Base-by-base conservation (phyloP, 441 rosid species). In the Melastoma candidum region DNA sequence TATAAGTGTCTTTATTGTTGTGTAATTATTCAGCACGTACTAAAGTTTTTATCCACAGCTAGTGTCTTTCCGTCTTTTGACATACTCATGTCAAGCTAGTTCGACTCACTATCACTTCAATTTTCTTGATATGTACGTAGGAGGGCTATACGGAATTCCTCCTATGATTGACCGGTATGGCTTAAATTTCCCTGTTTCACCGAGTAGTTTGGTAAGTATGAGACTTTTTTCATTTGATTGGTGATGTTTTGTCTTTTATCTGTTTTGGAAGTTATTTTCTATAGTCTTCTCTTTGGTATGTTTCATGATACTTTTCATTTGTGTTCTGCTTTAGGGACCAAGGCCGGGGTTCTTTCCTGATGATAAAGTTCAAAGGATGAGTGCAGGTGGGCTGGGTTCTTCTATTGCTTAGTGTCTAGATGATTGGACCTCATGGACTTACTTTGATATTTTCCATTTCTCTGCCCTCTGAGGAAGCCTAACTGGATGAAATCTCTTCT, bases 161-260 rank as follows among this genome's bases (percentile, higher is more conserved):
- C 90, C 97, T 22, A 63, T 90, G 61, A 83, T 93, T 77, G 97
- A 93, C 66, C 84, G 96, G 2, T 89, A 81, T 54, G 93, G 95
- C 58, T 76, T 89, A 70, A 77, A 78, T 51, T 70, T 93, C 80
- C 83, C 96, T 24, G 81, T 93, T 83, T 82, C 81, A 59, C 93
- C 83, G 63, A 76, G 88, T 56, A 61, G 84, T 17, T 77, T 93
- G 98, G 98, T 93, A 81, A 61, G 87, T 60, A 12, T 32, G 61
- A 11, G 50, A 49, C 32, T 51, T 29, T 29, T 1, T 29, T 29
- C 36, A 29, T 29, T 57, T 39, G n/a, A 12, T 11, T 51, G 41
- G 32, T 47, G 22, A 32, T 29, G n/a, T 2, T 24, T 51, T 44
- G 6, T 25, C 26, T 44, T 11, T 47, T 29, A 7, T 8, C 45